Base-by-base conservation (phyloP, 2,329 filamentous ascomycete genomes). In the Esteya vermicola region DNA sequence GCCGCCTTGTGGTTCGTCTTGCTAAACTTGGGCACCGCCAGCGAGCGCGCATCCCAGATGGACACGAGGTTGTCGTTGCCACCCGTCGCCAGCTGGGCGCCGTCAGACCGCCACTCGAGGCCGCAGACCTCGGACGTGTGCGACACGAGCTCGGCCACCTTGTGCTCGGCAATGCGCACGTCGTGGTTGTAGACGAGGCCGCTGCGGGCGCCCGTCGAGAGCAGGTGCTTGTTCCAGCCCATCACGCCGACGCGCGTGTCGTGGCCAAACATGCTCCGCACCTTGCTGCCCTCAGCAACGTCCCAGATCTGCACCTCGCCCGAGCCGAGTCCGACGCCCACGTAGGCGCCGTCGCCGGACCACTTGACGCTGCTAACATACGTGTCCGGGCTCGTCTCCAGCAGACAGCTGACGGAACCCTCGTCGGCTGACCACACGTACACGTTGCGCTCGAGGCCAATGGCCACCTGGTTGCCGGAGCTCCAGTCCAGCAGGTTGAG, bases 251-350 rank as follows among this genome's bases (percentile, higher is more conserved):
- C 89, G 41, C 91, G 88, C 30, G 85, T 89, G 55, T 96, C 89
- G 57, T 98, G 91, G 45, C 91, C 91, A 57, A 86, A 83, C 91
- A 98, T 98, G 70, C 86, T 95, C 59, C 91, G 88, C 44, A 98
- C 81, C 73, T 96, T 96, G 55, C 78, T 81, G 46, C 81, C 78
- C 61, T 98, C 91, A 52, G 93, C 83, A 22, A 95, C 89, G 54
- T 96, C 91, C 89, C 91, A 98, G 64, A 98, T 98, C 66, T 98
- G 91, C 28, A 98, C 85, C 61, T 98, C 91, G 44, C 91, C 91
- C 28, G 85, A 85, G 45, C 88, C 89, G 38, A 98, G 81, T 45
- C 91, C 91, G 50, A 96, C 88, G 48, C 88, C 81, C 48, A 98
- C 88, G 56, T 98, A 96, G 25, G 89, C 88, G 44, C 91, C 91